Conservation (phyloP, 2,329 filamentous ascomycete species). For the Trichoderma brevicompactum region DNA sequence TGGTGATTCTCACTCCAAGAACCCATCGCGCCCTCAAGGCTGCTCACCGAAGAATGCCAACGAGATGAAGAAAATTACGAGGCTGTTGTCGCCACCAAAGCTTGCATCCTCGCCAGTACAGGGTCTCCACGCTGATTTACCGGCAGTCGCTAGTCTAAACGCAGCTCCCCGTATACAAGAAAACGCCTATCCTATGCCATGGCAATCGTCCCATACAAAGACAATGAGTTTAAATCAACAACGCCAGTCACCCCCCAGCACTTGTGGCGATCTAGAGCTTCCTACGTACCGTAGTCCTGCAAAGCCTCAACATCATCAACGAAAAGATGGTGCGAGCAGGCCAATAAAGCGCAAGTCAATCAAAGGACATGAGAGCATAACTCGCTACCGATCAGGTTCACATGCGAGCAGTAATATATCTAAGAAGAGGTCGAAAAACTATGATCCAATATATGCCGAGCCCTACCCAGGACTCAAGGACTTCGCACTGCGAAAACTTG, state of each 20-base stretch:
- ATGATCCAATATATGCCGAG: not conserved
- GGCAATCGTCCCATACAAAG: not conserved
- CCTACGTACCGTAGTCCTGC: conserved; percentile 35
- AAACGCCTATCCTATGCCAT: not conserved
- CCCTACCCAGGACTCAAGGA: conserved; percentile 37
- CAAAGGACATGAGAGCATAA: not conserved
- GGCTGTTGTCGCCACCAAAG: not conserved
- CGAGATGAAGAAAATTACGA: not conserved
- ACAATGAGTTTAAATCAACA: not conserved
- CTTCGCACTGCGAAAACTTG: conserved; percentile 41
- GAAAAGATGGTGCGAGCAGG: not conserved
- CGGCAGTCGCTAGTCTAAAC: not conserved
- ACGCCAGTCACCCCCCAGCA: conserved; percentile 32
- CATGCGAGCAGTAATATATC: conserved; percentile 44
- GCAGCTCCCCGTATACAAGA: not conserved
- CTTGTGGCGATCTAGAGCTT: conserved; percentile 42
- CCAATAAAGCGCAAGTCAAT: not conserved
- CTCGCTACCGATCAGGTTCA: conserved; percentile 36
- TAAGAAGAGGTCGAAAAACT: conserved; percentile 37
- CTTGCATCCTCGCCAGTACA: not conserved
- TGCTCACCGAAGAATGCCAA: not conserved
- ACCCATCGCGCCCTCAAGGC: not conserved
- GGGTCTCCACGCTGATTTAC: not conserved
- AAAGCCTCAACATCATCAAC: conserved; percentile 7
- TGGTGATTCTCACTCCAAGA: not conserved